Base-by-base conservation (phyloP, 352 stramenopile genomes). In the Phytophthora rubi region DNA sequence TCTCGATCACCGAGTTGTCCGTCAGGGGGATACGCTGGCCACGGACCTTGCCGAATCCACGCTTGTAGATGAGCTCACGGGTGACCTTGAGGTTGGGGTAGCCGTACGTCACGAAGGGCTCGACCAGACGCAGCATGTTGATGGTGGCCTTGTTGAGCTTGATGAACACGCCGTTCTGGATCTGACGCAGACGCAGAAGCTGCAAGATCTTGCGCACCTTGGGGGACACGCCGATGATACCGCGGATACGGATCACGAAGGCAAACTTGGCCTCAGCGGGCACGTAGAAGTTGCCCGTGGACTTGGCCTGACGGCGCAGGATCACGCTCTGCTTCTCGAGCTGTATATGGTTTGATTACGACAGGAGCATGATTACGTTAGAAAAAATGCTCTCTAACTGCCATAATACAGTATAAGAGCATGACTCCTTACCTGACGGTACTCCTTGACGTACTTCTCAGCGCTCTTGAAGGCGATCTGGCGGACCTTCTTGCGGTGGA, bases 121-220 rank as follows among this genome's bases (percentile, higher is more conserved):
- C 97, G 15, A 99, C 97, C 28, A 99, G 90, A 76, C 97, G 95
- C 63, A 99, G 93, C 98, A 99, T 99, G 80, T 99, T 99, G 79
- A 99, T 98, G 63, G 98, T 99, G 59, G 98, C 97, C 88, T 99
- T 99, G 93, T 99, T 99, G 32, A 99, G 91, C 84, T 98, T 98
- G 37, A 99, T 92, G 85, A 99, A 99, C 51, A 98, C 97, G 62
- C 96, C 97, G 85, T 99, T 99, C 94, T 99, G 96, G 89, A 99
- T 98, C 89, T 99, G 98, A 73, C 97, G 97, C 69, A 99, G 93
- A 90, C 98, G 97, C 78, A 99, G 98, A 26, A 99, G 91, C 85
- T 99, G 97, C 88, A 99, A 88, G 73, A 99, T 99, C 92, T 99
- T 99, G 86, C 89, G 89, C 23, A 95, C 88, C 86, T 97, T 97